These are phyloP conservation scores for Trichoderma afroharzianum DNA, from an alignment of 2,329 filamentous ascomycete species.

Conservation along the genomic window DNA sequence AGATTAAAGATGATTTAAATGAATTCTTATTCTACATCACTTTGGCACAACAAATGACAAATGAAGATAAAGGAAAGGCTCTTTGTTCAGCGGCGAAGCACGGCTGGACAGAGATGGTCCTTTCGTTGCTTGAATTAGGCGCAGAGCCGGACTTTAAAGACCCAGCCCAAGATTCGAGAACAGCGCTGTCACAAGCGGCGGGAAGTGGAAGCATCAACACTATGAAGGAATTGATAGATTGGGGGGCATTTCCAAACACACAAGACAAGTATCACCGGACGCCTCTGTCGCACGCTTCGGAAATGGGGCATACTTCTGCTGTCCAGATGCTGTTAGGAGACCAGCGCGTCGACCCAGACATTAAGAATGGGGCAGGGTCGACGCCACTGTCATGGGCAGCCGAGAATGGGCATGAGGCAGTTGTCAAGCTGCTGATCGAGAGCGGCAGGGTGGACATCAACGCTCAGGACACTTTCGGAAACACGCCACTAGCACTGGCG, in stretches of 20 bases:
- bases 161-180: accelerated
- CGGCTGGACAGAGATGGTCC: not conserved
- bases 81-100: not conserved
- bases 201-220: not conserved
- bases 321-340: not conserved
- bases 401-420: not conserved
- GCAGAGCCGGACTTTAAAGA: not conserved
- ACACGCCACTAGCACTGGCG: too few relatives aligned
- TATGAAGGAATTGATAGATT: not conserved
- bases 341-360: not conserved
- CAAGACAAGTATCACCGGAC: not conserved
- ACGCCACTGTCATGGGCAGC: not conserved
- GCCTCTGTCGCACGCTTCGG: not conserved
- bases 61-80: not conserved
- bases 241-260: not conserved
- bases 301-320: not conserved
- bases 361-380: accelerated
- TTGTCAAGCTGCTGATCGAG: not conserved
- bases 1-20: not conserved
- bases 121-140: not conserved
- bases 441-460: too few relatives aligned
- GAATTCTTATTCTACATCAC: not conserved
- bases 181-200: not conserved
- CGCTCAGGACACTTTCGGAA: too few relatives aligned
- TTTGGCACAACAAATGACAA: accelerated